Conservation (phyloP, 257 asterid genomes). For the Striga asiatica region DNA sequence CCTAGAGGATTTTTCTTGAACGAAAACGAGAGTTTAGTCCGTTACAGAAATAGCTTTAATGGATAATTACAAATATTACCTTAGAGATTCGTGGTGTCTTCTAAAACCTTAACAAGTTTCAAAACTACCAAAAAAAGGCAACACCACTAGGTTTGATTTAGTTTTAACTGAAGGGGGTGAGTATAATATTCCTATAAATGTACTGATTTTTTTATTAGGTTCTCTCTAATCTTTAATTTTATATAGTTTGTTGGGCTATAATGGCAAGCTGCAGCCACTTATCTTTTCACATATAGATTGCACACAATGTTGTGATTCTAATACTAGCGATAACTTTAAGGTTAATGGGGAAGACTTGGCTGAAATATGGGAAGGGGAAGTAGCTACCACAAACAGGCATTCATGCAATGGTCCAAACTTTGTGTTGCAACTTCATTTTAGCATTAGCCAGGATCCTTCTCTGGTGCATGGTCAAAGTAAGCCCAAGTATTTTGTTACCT, state of each 20-base stretch:
- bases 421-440: slow-evolving; percentile 35
- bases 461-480: slow-evolving; percentile 28
- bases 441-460: slow-evolving; percentile 15
- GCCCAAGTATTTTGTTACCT: slow-evolving; percentile 7
- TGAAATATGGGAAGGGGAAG: slow-evolving; percentile 51
- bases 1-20: neutral
- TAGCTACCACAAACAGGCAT: slow-evolving; percentile 45
- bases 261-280: neutral
- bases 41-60: neutral
- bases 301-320: neutral
- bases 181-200: no score
- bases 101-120: neutral
- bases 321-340: slow-evolving; percentile 24
- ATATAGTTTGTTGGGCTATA: neutral
- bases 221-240: neutral
- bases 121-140: no score
- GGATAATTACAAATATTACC: neutral
- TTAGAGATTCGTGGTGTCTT: neutral
- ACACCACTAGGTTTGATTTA: no score
- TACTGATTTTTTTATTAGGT: no score
- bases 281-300: neutral
- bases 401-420: slow-evolving; percentile 61
- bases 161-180: no score
- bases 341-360: slow-evolving; percentile 56
- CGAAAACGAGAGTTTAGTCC: neutral